A percentile compares a stretch with the other conserved stretches of the same genome.
Conservation (phyloP, 352 stramenopile species). For the Globisporangium uncinulatum region DNA sequence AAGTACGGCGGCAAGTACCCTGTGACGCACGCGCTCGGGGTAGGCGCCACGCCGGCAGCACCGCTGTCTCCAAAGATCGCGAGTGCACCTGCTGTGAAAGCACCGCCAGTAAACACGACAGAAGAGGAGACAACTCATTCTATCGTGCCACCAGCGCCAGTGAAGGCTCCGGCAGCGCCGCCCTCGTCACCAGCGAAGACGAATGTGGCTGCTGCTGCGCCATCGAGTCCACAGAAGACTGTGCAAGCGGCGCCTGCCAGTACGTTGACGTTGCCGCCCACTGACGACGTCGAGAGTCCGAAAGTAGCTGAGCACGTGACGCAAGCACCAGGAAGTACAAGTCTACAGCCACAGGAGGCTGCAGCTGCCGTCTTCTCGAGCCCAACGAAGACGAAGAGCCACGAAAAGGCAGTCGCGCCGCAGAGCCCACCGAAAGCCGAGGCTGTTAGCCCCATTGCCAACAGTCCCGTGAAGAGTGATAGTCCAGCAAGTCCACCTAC, state of each 20-base stretch:
- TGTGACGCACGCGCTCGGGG: slow-evolving; percentile 26
- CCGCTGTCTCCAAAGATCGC: slow-evolving; percentile 11
- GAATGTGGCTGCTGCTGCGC: slow-evolving; percentile 4
- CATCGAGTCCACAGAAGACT: slow-evolving; percentile 3
- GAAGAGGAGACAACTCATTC: background rate
- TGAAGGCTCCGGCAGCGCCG: slow-evolving; percentile 3
- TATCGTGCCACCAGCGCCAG: slow-evolving; percentile 9
- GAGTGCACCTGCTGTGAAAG: background rate
- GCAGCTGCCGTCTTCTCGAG: slow-evolving; percentile 2
- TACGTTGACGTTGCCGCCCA: background rate
- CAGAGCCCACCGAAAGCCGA: background rate
- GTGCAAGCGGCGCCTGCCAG: slow-evolving; percentile 3
- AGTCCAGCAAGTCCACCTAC: slow-evolving; percentile 1
- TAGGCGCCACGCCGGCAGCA: slow-evolving; percentile 2
- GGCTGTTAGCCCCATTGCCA: background rate
- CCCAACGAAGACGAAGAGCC: slow-evolving; percentile 10
- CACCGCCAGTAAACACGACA: too few relatives aligned
- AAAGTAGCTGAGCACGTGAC: background rate
- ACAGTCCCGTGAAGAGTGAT: background rate
- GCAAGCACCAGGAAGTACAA: background rate
- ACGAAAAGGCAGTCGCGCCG: background rate
- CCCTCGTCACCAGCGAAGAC: slow-evolving; percentile 5
- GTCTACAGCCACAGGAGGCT: background rate
- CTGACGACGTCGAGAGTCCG: background rate
- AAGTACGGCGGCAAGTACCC: slow-evolving; percentile 33